These are phyloP conservation scores for Fusarium buxicola DNA, from an alignment of 2,329 filamentous ascomycete genomes.

Conservation along the genomic window DNA sequence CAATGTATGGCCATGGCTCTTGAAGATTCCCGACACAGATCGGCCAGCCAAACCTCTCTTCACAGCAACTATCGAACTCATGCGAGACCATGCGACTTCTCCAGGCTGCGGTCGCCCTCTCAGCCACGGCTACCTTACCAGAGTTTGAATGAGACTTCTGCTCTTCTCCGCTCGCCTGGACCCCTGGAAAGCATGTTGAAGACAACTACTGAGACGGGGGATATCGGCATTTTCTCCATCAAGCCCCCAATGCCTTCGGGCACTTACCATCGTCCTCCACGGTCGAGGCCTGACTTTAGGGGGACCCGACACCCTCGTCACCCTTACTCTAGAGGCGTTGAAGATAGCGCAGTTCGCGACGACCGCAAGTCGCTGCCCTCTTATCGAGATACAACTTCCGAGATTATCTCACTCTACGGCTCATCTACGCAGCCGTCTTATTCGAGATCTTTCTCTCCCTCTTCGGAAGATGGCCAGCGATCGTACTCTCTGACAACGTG, in stretches of 20 bases:
- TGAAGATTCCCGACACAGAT: conserved; percentile 46
- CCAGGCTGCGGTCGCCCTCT: conserved; percentile 38
- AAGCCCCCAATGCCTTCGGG: conserved; percentile 48
- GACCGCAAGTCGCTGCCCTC: conserved; percentile 60
- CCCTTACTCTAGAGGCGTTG: conserved; percentile 47
- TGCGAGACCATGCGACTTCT: conserved; percentile 29
- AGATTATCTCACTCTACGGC: conserved; percentile 67
- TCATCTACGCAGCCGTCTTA: conserved; percentile 61
- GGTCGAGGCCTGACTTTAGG: conserved; percentile 46
- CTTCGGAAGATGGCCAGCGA: conserved; percentile 59
- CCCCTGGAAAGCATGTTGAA: conserved; percentile 74
- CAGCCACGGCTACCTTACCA: conserved; percentile 55
- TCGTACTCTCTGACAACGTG: conserved; percentile 68
- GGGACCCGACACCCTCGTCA: conserved; percentile 46
- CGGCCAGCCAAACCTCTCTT: conserved; percentile 56
- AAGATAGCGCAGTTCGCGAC: conserved; percentile 52
- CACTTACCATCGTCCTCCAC: conserved; percentile 46
- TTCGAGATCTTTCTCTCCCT: conserved; percentile 56
- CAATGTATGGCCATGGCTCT: conserved; percentile 46
- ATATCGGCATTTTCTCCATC: conserved; percentile 71
- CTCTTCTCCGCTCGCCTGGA: conserved; percentile 61
- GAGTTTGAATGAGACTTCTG: conserved; percentile 57
- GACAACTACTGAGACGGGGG: conserved; percentile 74
- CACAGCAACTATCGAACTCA: conserved; percentile 49
- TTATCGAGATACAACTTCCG: conserved; percentile 64